Conservation (phyloP, 495 filamentous ascomycete species). For the Penicillium waksmanii region DNA sequence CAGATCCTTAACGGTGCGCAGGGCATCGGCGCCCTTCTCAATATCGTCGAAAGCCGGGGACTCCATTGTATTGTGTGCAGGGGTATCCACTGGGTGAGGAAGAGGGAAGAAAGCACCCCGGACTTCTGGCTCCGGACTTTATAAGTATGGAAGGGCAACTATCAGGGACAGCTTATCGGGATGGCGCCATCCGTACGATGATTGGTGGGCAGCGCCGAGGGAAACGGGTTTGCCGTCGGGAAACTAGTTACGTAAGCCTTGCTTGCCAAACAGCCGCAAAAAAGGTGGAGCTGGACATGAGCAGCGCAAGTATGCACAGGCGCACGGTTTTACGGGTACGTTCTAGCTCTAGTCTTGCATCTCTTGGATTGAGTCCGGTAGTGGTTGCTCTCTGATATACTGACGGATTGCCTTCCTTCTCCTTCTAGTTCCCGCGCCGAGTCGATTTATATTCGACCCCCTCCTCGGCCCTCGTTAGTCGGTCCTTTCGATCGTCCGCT, state of each 20-base stretch:
- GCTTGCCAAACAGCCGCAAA: conserved; percentile 15
- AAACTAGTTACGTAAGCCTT: conserved; percentile 27
- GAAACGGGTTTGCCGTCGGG: conserved; percentile 36
- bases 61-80: conserved; percentile 33
- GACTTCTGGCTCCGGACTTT: conserved; percentile 24
- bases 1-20: conserved; percentile 84
- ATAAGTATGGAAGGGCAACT: conserved; percentile 7
- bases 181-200: conserved; percentile 33
- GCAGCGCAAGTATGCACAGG: conserved; percentile 37
- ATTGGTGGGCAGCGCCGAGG: conserved; percentile 43
- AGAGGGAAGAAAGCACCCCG: conserved; percentile 1
- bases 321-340: conserved; percentile 43
- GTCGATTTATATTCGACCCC: conserved; percentile 36
- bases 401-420: neutral
- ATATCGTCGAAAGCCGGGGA: conserved; percentile 43
- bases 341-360: neutral
- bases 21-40: conserved; percentile 41
- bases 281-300: conserved; percentile 26
- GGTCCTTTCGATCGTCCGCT: conserved; percentile 37
- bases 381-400: neutral
- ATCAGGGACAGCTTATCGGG: conserved; percentile 35
- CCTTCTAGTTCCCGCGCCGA: conserved; percentile 28
- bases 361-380: neutral
- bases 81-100: conserved; percentile 10
- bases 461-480: conserved; percentile 22